phyloP scores from a whole-genome alignment of 2,329 filamentous ascomycete genomes.

The Lithohypha guttulata region DNA sequence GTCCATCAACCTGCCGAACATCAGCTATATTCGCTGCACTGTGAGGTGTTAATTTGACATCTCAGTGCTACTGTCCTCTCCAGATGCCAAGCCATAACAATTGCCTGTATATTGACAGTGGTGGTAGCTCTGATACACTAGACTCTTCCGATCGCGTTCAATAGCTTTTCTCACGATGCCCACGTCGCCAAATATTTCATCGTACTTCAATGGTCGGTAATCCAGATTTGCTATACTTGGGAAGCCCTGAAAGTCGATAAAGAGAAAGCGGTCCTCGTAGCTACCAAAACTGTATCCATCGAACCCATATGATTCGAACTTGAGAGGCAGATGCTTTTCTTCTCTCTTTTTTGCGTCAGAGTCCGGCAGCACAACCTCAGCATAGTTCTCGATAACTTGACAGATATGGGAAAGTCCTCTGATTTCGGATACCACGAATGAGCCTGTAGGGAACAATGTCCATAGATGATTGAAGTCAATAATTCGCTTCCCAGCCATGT shows the following conservation, averaged over 20 bases:
- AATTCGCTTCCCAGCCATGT: conserved; percentile 6
- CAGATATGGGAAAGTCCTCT: neutral
- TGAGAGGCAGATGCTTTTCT: conserved; percentile 1
- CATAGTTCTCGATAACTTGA: conserved; percentile 2
- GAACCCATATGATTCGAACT: conserved; percentile 6
- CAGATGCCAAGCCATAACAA: neutral
- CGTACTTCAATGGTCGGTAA: conserved; percentile 5
- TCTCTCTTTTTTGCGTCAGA: conserved; percentile 2
- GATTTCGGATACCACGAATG: conserved; percentile 2
- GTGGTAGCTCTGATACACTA: conserved; percentile 9
- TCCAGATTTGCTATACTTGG: conserved; percentile 1
- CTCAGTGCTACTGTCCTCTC: neutral
- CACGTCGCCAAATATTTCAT: conserved; percentile 4
- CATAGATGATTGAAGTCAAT: conserved; percentile 7
- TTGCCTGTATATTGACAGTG: conserved; percentile 2
- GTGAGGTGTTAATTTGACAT: neutral
- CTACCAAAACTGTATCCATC: conserved; percentile 7
- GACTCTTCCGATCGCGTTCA: conserved; percentile 1
- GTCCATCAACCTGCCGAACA: conserved; percentile 1
- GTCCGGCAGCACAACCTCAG: neutral
- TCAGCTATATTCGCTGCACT: too few species aligned
- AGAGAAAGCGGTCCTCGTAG: conserved; percentile 1
- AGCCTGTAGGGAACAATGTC: conserved; percentile 6
- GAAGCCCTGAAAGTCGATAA: conserved; percentile 1
- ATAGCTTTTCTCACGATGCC: conserved; percentile 4